Conservation (phyloP, 2,329 filamentous ascomycete genomes). For the Aspergillus proliferans region DNA sequence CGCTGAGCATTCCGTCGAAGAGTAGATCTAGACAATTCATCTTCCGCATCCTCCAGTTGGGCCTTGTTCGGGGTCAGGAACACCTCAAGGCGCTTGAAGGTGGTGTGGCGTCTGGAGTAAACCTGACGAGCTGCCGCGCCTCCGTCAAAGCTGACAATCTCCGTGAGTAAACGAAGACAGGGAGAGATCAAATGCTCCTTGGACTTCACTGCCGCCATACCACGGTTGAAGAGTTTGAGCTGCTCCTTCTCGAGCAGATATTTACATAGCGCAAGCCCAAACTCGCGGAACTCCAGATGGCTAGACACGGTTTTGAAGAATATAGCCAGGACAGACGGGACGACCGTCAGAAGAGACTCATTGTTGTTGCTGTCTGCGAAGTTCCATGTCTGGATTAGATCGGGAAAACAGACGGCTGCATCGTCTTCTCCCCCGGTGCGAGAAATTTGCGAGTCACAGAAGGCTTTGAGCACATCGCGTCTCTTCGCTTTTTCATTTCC, state of each 20-base stretch:
- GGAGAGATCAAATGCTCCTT: conserved; percentile 89
- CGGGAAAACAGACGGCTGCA: conserved; percentile 61
- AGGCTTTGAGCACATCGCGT: conserved; percentile 40
- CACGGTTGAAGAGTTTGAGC: conserved; percentile 70
- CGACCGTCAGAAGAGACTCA: conserved; percentile 71
- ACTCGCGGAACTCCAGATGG: conserved; percentile 65
- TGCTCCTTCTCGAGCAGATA: conserved; percentile 76
- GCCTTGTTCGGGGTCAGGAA: conserved; percentile 67
- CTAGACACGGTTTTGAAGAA: conserved; percentile 72
- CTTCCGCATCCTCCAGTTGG: conserved; percentile 48
- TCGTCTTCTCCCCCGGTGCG: conserved; percentile 40
- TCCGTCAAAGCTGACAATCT: conserved; percentile 80
- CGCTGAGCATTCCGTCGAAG: conserved; percentile 76
- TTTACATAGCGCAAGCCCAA: conserved; percentile 72
- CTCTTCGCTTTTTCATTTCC: conserved; percentile 33
- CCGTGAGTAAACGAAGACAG: conserved; percentile 74
- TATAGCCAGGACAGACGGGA: conserved; percentile 73
- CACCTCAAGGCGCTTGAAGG: conserved; percentile 70
- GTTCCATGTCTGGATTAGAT: conserved; percentile 83
- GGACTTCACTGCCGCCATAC: conserved; percentile 69
- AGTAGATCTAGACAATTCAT: conserved; percentile 66
- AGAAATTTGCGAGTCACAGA: conserved; percentile 50
- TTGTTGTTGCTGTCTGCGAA: conserved; percentile 74
- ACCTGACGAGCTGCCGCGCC: conserved; percentile 71
- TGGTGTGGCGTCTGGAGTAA: conserved; percentile 70